A percentile compares a stretch with the other conserved stretches of the same genome.
Conservation (phyloP, 2,329 filamentous ascomycete species). For the Diaporthe vaccinii region DNA sequence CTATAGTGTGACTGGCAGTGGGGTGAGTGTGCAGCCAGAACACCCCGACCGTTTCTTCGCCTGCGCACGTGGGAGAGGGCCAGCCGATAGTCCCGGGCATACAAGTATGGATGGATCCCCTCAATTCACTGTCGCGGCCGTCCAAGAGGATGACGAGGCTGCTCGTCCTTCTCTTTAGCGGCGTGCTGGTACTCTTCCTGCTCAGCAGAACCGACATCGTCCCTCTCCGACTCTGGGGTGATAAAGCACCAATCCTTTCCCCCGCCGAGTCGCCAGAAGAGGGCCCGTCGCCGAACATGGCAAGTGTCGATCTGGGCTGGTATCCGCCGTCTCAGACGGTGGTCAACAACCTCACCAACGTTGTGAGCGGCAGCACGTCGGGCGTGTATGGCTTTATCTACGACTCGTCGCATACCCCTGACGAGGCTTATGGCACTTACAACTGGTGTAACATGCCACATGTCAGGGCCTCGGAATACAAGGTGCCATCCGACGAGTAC, state of each 20-base stretch:
- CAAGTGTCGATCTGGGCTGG: slow-evolving; percentile 46
- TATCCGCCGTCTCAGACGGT: slow-evolving; percentile 45
- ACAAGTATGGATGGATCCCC: slow-evolving; percentile 41
- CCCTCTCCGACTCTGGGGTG: slow-evolving; percentile 1
- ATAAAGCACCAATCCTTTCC: slow-evolving; percentile 12
- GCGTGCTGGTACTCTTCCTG: slow-evolving; percentile 19
- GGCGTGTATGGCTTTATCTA: slow-evolving; percentile 83
- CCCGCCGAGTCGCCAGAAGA: not conserved
- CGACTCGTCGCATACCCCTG: slow-evolving; percentile 73
- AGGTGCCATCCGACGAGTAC: slow-evolving; percentile 66
- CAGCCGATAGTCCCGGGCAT: slow-evolving; percentile 4
- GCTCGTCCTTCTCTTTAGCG: slow-evolving; percentile 28
- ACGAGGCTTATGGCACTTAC: slow-evolving; percentile 72
- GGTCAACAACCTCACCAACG: slow-evolving; percentile 49
- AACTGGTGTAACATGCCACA: slow-evolving; percentile 94
- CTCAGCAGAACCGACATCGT: slow-evolving; percentile 12
- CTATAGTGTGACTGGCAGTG: slow-evolving; percentile 13
- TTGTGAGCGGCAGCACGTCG: slow-evolving; percentile 47
- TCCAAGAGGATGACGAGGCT: slow-evolving; percentile 30
- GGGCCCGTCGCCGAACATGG: slow-evolving; percentile 10
- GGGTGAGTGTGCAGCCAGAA: not conserved
- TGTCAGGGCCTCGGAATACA: slow-evolving; percentile 77
- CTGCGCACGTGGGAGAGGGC: slow-evolving; percentile 38
- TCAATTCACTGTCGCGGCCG: slow-evolving; percentile 27
- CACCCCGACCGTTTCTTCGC: not conserved